A percentile compares a stretch with the other conserved stretches of the same genome.
Evolutionary conservation across 495 filamentous ascomycete species (phyloP).

Genomic region (Geopyxis carbonaria): DNA sequence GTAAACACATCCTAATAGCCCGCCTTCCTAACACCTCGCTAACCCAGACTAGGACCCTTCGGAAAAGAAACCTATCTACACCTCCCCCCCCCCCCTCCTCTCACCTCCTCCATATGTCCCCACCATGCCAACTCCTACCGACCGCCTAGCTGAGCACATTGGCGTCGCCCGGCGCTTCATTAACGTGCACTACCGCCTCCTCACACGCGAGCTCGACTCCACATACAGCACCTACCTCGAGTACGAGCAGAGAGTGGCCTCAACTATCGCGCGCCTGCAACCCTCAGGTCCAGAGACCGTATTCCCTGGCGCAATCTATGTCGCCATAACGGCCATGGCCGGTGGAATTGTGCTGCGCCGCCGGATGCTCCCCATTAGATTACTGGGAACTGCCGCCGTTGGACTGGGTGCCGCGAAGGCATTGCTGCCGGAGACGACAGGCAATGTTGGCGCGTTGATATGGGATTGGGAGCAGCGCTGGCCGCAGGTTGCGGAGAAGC

Average conservation of each 20-base stretch:
- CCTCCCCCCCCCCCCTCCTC: constrained; percentile 37
- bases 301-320: constrained; percentile 72
- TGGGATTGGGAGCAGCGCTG: constrained; percentile 83
- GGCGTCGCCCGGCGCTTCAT: constrained; percentile 62
- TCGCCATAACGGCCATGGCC: constrained; percentile 80
- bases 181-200: constrained; percentile 48
- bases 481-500: constrained; percentile 61
- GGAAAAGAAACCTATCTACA: constrained; percentile 73
- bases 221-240: constrained; percentile 55
- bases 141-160: constrained; percentile 74
- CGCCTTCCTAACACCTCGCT: background rate
- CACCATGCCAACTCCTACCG: constrained; percentile 58
- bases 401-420: constrained; percentile 57
- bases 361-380: constrained; percentile 61
- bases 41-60: constrained; percentile 7
- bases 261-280: constrained; percentile 69
- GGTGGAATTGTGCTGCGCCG: constrained; percentile 77
- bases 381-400: constrained; percentile 49
- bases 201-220: constrained; percentile 62
- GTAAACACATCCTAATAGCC: constrained; percentile 1
- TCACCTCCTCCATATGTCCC: constrained; percentile 11
- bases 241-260: constrained; percentile 69
- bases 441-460: constrained; percentile 63
- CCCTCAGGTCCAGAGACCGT: constrained; percentile 69
- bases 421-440: constrained; percentile 60